A percentile compares a stretch with the other conserved stretches of the same genome.
Conservation (phyloP, 176 grass and related monocot genomes). For the Triticum urartu region DNA sequence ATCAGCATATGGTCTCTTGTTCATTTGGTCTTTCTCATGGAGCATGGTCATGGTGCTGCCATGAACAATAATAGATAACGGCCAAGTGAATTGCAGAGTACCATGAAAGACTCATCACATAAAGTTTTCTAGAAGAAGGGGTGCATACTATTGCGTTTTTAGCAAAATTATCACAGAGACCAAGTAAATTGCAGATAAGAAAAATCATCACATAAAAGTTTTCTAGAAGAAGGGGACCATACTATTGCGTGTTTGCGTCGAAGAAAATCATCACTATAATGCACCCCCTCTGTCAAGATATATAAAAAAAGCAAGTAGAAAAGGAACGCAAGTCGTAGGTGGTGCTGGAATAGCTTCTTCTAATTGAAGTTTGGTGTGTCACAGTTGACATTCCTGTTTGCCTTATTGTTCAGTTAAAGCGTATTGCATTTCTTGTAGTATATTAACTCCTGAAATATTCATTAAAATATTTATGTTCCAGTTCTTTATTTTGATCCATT, state of each 20-base stretch:
- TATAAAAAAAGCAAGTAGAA: background rate
- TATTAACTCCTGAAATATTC: background rate
- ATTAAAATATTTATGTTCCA: background rate
- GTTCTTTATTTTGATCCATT: constrained; percentile 11
- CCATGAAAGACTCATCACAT: background rate
- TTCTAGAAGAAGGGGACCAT: too few relatives aligned
- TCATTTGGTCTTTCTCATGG: background rate
- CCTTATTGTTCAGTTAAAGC: background rate
- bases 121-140: background rate
- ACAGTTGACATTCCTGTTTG: background rate
- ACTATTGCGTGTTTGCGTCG: too few relatives aligned
- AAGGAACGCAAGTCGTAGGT: background rate
- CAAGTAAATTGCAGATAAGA: too few relatives aligned
- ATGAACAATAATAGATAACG: background rate
- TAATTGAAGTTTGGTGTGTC: background rate
- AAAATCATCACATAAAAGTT: too few relatives aligned
- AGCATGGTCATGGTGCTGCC: background rate
- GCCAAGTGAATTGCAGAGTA: background rate
- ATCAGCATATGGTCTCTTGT: background rate
- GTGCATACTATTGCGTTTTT: background rate
- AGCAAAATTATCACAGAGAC: background rate
- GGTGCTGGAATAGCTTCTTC: background rate
- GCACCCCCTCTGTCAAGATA: too few relatives aligned
- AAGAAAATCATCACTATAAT: too few relatives aligned
- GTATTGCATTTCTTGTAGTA: background rate